Base-by-base conservation (phyloP, 2,329 filamentous ascomycete species). In the Fonsecaea nubica region DNA sequence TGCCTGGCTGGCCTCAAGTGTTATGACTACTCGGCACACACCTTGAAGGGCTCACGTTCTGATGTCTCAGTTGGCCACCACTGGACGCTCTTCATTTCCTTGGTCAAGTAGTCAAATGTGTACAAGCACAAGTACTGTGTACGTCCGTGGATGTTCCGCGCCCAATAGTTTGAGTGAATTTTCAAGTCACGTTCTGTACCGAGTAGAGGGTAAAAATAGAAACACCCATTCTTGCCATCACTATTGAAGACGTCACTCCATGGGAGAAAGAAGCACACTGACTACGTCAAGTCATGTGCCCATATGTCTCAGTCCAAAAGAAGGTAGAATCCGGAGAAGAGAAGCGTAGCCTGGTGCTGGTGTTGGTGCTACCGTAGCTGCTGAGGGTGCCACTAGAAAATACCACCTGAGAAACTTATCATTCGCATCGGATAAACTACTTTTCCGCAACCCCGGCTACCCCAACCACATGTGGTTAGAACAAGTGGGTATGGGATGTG, bases 351-450 rank as follows among this genome's bases (percentile, higher is more conserved):
- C 9, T 50, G 18, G 45, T 52, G n/a, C 6, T 50, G 45, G 18
- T 18, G 38, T n/a, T 35, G 45, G 18, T 58, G 55, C 21, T 32
- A 58, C 36, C 13, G 35, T 42, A 40, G 3, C 55, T 8, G n/a
- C 38, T 48, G 18, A 45, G 13, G 36, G 40, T 45, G 36, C 21
- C 58, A 61, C 58, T n/a, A 33, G 30, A n/a, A 21, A 32, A 54
- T 61, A 52, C 35, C n/a, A 61, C 58, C 58, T 35, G 13, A 5
- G 15, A 9, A 9, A 18, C 18, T 52, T 38, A 12, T 33, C 50
- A 36, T 48, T 61, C 58, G 58, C 58, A 61, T 61, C 58, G 48
- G 48, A 59, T 18, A 54, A 53, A 40, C 32, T 36, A 15, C 18
- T 38, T 54, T 42, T 61, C 58, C 58, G 18, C 9, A 18, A 9